Conservation (phyloP, 768 basidiomycete genomes). For the Tulasnella sp. region DNA sequence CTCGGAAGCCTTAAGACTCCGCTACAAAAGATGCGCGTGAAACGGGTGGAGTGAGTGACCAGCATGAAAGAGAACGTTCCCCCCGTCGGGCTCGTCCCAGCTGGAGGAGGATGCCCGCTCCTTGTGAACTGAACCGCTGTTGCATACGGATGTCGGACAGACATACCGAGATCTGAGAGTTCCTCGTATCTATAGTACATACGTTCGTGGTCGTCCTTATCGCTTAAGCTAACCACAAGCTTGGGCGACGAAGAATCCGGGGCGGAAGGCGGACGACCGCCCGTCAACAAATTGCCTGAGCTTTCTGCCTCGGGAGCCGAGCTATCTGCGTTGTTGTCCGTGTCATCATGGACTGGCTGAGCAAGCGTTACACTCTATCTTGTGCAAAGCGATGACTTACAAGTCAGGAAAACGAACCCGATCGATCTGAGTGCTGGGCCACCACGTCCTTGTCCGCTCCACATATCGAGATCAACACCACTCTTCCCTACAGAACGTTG, state of each 20-base stretch:
- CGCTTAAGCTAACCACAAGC: neutral
- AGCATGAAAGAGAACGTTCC: neutral
- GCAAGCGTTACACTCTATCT: neutral
- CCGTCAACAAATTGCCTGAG: neutral
- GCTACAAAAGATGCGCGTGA: neutral
- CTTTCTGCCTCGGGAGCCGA: neutral
- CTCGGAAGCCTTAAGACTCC: neutral
- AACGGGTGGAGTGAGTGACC: neutral
- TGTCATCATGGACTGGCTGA: neutral
- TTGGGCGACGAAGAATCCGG: constrained; percentile 1
- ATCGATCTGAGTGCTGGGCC: neutral
- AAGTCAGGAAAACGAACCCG: neutral
- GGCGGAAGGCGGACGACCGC: neutral
- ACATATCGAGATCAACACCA: neutral
- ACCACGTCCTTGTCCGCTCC: neutral
- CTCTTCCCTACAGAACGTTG: neutral
- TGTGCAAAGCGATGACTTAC: neutral
- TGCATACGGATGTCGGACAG: neutral
- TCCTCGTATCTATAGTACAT: neutral
- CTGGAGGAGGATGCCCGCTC: neutral
- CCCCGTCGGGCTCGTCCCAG: neutral
- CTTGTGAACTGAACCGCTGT: neutral
- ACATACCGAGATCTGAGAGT: neutral
- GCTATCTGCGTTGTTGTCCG: neutral
- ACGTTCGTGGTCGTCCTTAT: neutral